Base-by-base conservation (phyloP, 116 monocot species). In the Posidonia oceanica region DNA sequence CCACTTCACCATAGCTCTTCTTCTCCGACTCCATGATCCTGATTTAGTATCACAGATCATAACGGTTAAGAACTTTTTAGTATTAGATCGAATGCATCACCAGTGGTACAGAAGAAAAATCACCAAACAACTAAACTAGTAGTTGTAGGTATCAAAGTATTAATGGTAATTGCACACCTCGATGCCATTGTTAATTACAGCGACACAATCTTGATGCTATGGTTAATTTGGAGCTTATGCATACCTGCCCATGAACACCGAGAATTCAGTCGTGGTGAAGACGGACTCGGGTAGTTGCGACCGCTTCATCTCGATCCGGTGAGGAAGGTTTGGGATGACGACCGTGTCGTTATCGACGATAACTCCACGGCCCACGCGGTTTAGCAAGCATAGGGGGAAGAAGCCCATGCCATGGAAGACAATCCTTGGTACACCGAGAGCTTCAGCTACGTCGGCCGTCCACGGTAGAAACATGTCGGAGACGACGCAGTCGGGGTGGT, bases 401-500 rank as follows among this genome's bases (percentile, higher is more conserved):
- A 52, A 60, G 60, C n/a, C 7, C 14, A 16, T 14, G 37, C 71
- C 59, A 20, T 60, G 39, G 71, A 71, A 71, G 41, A 71, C 12
- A 16, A 71, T 6, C 59, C 71, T 37, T 16, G 71, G 71, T 1
- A 71, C 41, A 4, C 41, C 21, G 14, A 67, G 10, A 0, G n/a
- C 22, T n/a, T 3, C 44, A 12, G 67, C 67, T 22, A 62, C 70
- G 56, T 4, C 65, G 11, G 17, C 41, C 41, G 57, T 70, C 75
- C 48, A 61, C 1, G 66, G 71, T 40, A 44, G 67, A 40, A 54
- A 54, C 54, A 63, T 44, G 62, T 88, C 93, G 44, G 86, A 60
- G 54, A 88, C 72, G 71, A 88, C 48, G 70, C 76, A 80, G 58
- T 79, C 80, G 0, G 88, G 93, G 15, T 5, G 71, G 59, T 68